Conservation (phyloP, 352 stramenopile species). For the Blastocystis hominis region DNA sequence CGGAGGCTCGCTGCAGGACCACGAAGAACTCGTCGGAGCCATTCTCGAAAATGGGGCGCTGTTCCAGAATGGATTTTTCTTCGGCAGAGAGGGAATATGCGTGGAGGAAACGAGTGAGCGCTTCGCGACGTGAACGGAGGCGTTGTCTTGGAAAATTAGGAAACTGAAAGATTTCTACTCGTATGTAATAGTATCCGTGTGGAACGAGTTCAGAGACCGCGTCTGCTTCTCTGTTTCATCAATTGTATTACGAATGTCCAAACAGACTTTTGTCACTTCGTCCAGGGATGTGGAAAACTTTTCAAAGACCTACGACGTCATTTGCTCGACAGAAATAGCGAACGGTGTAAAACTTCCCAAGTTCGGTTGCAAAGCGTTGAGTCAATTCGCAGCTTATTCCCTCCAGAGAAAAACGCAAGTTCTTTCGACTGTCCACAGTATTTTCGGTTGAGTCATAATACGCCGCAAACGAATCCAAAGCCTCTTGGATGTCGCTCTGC, state of each 20-base stretch:
- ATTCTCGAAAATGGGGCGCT: slow-evolving; percentile 5
- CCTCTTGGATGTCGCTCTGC: slow-evolving; percentile 31
- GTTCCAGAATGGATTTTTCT: background rate
- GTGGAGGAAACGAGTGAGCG: background rate
- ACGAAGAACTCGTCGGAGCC: background rate
- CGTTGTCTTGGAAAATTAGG: background rate
- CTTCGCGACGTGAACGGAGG: background rate
- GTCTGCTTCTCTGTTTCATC: slow-evolving; percentile 32
- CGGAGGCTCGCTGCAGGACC: background rate
- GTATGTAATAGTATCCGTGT: background rate
- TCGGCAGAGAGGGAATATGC: background rate
- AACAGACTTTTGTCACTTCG: background rate
- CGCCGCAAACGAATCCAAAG: slow-evolving; percentile 36
- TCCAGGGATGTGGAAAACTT: slow-evolving; percentile 37
- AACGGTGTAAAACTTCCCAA: slow-evolving; percentile 7
- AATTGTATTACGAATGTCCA: background rate
- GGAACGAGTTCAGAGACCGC: background rate
- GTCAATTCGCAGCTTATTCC: slow-evolving; percentile 33
- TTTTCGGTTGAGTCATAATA: slow-evolving; percentile 31
- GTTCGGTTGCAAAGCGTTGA: slow-evolving; percentile 23
- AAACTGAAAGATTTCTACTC: background rate
- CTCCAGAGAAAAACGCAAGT: slow-evolving; percentile 15
- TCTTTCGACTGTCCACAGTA: slow-evolving; percentile 34
- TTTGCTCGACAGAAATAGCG: background rate
- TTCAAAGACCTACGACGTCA: slow-evolving; percentile 26